Base-by-base conservation (phyloP, 2,329 filamentous ascomycete genomes). In the Penicillium glabrum region DNA sequence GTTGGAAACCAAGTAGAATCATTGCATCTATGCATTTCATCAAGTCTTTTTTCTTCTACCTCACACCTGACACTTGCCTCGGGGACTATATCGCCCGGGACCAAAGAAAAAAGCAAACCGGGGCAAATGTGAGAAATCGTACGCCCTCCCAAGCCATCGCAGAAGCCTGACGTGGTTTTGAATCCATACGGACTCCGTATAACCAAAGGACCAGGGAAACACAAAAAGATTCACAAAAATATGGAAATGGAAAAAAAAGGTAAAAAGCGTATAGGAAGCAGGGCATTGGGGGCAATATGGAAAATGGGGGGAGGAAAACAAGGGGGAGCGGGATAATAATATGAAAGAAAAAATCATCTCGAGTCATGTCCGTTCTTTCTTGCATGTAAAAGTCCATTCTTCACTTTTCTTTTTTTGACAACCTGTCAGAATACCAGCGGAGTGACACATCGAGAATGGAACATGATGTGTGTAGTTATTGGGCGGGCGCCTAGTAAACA, bases 401-500 rank as follows among this genome's bases (percentile, higher is more conserved):
- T 61, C 57, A 61, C 59, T 57, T 61, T 60, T 61, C 60, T 51
- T 53, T 53, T 58, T 58, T 55, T 60, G 39, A 51, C 51, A 46
- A 52, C 57, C 56, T 61, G 59, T 57, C 55, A 51, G 24, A 53
- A 50, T 47, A 64, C 53, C 54, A 23, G 41, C 51, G 41, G 37
- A 43, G n/a, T 43, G 46, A 50, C 35, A 16, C 47, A 48, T 48
- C 43, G 47, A n/a, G 53, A 50, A 52, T 46, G 29, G 10, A 19
- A 27, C 23, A 45, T 45, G 19, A 41, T 43, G 50, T 46, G 46
- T 35, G 27, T 47, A 19, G 19, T 19, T 19, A 59, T 57, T 50
- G 53, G 60, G 27, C 19, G 37, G 44, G 49, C 35, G 23, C 61
- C 64, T 89, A 96, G 82, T 99, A 99, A 57, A 93, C 96, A 75